Conservation (phyloP, 1,139 yeast species). For the Taphrina deformans region DNA sequence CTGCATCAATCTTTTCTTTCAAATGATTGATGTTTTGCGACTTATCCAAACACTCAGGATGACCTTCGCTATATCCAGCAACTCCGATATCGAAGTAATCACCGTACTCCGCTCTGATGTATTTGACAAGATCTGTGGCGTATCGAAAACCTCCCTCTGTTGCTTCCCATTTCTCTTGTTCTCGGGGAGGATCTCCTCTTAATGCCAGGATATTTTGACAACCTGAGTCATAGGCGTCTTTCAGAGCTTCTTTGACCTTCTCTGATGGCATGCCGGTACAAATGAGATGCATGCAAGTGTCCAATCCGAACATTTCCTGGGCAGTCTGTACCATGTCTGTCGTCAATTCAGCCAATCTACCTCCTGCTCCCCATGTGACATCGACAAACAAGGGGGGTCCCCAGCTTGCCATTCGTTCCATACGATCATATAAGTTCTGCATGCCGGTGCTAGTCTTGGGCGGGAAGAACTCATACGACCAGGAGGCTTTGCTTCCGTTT, state of each 20-base stretch:
- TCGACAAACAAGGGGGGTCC: conserved; percentile 83
- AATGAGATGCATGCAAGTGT: conserved; percentile 97
- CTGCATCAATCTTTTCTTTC: conserved; percentile 87
- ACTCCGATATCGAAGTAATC: conserved; percentile 71
- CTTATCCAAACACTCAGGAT: conserved; percentile 64
- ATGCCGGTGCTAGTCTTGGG: conserved; percentile 95
- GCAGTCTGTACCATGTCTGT: conserved; percentile 90
- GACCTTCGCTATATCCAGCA: conserved; percentile 77
- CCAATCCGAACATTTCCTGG: conserved; percentile 88
- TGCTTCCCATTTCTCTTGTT: conserved; percentile 51
- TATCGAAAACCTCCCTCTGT: conserved; percentile 68
- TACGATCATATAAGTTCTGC: conserved; percentile 90
- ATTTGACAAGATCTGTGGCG: conserved; percentile 63
- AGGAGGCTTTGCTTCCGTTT: conserved; percentile 44
- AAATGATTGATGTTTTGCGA: conserved; percentile 61
- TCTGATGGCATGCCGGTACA: conserved; percentile 91
- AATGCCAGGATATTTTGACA: conserved; percentile 89
- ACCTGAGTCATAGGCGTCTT: conserved; percentile 83
- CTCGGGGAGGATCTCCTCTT: conserved; percentile 82
- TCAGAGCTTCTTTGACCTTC: conserved; percentile 79
- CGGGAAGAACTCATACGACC: conserved; percentile 95
- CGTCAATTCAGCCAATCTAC: conserved; percentile 69
- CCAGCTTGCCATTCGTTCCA: conserved; percentile 95
- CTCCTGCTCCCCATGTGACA: conserved; percentile 98
- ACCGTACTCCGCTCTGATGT: conserved; percentile 59